These are phyloP conservation scores for Aspergillus wentii DNA, from an alignment of 495 filamentous ascomycete species.

Conservation along the genomic window DNA sequence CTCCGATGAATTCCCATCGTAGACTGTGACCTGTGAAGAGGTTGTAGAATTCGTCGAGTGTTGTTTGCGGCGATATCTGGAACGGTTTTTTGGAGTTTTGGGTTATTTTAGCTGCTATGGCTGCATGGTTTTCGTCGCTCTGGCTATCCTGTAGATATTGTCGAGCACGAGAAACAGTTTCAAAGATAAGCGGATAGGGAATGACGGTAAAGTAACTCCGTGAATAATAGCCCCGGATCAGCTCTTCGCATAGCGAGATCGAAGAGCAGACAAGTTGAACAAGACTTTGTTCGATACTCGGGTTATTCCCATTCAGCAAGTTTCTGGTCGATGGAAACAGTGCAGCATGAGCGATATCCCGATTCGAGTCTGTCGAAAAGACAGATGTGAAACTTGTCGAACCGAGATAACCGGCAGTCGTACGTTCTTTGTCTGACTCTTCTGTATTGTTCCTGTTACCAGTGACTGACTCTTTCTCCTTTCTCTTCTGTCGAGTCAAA, in stretches of 20 bases:
- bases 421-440: no score
- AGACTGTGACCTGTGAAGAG: slow-evolving; percentile 37
- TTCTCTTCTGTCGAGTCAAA: slow-evolving; percentile 11
- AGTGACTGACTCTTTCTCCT: no score
- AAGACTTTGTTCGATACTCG: slow-evolving; percentile 17
- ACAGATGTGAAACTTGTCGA: slow-evolving; percentile 13
- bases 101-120: neutral
- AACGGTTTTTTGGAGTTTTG: slow-evolving; percentile 2
- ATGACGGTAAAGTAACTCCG: slow-evolving; percentile 6
- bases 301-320: no score
- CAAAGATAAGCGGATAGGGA: slow-evolving; percentile 8
- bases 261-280: slow-evolving; percentile 14
- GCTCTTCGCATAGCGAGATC: slow-evolving; percentile 4
- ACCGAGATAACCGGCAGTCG: no score
- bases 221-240: slow-evolving; percentile 7
- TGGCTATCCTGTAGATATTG: no score
- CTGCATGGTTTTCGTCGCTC: slow-evolving; percentile 1
- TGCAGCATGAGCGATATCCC: slow-evolving; percentile 1
- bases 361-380: slow-evolving; percentile 2
- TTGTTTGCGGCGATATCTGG: slow-evolving; percentile 1
- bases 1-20: slow-evolving; percentile 47
- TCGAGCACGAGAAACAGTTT: slow-evolving; percentile 1
- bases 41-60: slow-evolving; percentile 14
- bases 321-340: no score
- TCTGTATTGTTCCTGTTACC: no score